A percentile compares a stretch with the other conserved stretches of the same genome.
Conservation (phyloP, 192 early-diverging fungal genomes). For the Coemansia erecta region DNA sequence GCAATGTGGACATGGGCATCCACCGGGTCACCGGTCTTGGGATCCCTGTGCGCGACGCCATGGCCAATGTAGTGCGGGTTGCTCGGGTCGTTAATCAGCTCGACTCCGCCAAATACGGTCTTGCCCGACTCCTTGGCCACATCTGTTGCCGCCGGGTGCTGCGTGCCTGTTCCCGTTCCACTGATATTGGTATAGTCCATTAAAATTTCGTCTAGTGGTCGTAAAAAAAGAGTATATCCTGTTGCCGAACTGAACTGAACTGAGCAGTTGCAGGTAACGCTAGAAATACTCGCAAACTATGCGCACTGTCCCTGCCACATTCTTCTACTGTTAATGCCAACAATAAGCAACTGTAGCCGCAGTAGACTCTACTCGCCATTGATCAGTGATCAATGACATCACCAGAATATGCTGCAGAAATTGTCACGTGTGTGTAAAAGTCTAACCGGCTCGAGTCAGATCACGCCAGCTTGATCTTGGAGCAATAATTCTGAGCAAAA, state of each 20-base stretch:
- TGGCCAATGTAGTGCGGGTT: constrained; percentile 46
- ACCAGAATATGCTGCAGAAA: no score
- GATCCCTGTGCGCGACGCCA: constrained; percentile 48
- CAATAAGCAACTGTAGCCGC: no score
- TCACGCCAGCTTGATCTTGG: no score
- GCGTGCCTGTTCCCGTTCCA: constrained; percentile 48
- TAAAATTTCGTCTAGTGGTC: not conserved
- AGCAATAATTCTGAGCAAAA: no score
- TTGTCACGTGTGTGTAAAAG: no score
- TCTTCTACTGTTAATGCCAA: no score
- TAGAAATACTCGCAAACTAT: no score
- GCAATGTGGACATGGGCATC: constrained; percentile 37
- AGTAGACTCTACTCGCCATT: no score
- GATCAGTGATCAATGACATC: no score
- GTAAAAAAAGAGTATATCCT: not conserved
- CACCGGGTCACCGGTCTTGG: constrained; percentile 38
- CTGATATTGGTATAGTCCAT: constrained; percentile 20
- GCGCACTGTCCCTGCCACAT: no score
- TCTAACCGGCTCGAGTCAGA: no score
- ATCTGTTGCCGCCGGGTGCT: constrained; percentile 48
- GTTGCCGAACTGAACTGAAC: not conserved
- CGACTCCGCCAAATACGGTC: constrained; percentile 32
- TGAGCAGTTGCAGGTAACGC: not conserved
- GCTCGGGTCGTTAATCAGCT: constrained; percentile 37
- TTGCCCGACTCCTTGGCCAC: constrained; percentile 47